Evolutionary conservation across 148 eudicot genomes (phyloP), one percentile per base, ranked within the genome.

Genomic region (Silene uniflora): DNA sequence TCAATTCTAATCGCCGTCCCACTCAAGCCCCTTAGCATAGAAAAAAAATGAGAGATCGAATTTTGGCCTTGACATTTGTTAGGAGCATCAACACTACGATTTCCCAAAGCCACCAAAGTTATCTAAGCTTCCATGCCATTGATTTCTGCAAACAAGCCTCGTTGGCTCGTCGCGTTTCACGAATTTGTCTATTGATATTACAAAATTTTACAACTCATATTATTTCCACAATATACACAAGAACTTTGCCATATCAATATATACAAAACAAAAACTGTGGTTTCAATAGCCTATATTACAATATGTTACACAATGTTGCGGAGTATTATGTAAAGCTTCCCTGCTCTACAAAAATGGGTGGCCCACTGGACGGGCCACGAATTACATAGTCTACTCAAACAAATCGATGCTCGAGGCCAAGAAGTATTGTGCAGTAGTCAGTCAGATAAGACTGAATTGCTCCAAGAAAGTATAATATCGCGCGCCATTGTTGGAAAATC

Each of bases 401-500:
- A 49, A 5, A 32, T 35, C 59, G 25, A 74, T 52, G 35, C 23
- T 71, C 55, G 25, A 59, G 16, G 18, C 10, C 10, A 35, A 24
- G 39, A 32, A 29, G 58, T 35, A 78, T 55, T 54, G 17, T 25
- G n/a, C n/a, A 3, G 55, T n/a, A 73, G 79, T 84, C 91, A 85
- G 81, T 91, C 92, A 25, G 79, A 85, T 63, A 91, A 84, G 64
- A 91, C 79, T 19, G 98, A 89, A 49, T 86, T 83, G 73, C 87
- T 89, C 98, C 98, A 93, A 11, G 98, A 93, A 83, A 93, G 97
- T 85, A 93, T 75, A 62, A 85, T 56, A 79, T 93, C 98, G 19
- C 97, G 85, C 10, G 91, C 97, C 84, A 90, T 90, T 61, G 88
- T 81, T 22, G 98, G 98, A 11, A 93, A 76, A 64, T 88, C 97